A percentile compares a stretch with the other conserved stretches of the same genome.
Conservation (phyloP, 2,329 filamentous ascomycete genomes). For the Aureobasidium subglaciale region DNA sequence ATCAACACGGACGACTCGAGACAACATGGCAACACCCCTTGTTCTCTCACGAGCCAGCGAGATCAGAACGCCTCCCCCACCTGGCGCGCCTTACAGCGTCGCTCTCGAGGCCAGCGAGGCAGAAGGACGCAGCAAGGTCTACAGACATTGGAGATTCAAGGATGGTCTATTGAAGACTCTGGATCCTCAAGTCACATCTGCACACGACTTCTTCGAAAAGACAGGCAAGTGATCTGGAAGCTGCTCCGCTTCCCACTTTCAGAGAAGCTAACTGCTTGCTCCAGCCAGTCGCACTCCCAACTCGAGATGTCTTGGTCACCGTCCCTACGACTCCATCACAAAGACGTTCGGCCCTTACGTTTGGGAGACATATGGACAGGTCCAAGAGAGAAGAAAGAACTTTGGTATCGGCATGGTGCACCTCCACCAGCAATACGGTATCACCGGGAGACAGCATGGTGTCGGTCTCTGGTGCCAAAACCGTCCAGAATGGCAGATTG, state of each 20-base stretch:
- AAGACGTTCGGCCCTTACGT: slow-evolving; percentile 70
- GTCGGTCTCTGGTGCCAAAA: slow-evolving; percentile 84
- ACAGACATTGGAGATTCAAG: slow-evolving; percentile 73
- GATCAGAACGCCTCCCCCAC: slow-evolving; percentile 57
- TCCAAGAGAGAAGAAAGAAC: slow-evolving; percentile 72
- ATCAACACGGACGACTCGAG: not conserved
- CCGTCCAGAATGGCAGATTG: slow-evolving; percentile 81
- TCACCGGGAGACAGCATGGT: slow-evolving; percentile 61
- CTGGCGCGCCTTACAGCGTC: slow-evolving; percentile 71
- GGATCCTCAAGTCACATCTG: slow-evolving; percentile 61
- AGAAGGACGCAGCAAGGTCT: slow-evolving; percentile 66
- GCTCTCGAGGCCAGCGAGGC: slow-evolving; percentile 67
- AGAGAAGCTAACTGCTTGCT: not conserved
- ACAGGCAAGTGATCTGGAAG: slow-evolving; percentile 36
- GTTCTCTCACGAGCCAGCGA: slow-evolving; percentile 34
- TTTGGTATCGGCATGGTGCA: slow-evolving; percentile 80
- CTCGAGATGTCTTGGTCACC: slow-evolving; percentile 68
- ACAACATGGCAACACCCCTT: not conserved
- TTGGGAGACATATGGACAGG: slow-evolving; percentile 76
- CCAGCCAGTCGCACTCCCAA: slow-evolving; percentile 54
- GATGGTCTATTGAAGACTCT: slow-evolving; percentile 66
- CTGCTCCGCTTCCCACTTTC: not conserved
- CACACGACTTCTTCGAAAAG: slow-evolving; percentile 74
- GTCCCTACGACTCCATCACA: slow-evolving; percentile 68
- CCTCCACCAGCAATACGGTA: slow-evolving; percentile 65